phyloP scores from a whole-genome alignment of 2,329 filamentous ascomycete genomes.

The Thermochaetoides dissita region DNA sequence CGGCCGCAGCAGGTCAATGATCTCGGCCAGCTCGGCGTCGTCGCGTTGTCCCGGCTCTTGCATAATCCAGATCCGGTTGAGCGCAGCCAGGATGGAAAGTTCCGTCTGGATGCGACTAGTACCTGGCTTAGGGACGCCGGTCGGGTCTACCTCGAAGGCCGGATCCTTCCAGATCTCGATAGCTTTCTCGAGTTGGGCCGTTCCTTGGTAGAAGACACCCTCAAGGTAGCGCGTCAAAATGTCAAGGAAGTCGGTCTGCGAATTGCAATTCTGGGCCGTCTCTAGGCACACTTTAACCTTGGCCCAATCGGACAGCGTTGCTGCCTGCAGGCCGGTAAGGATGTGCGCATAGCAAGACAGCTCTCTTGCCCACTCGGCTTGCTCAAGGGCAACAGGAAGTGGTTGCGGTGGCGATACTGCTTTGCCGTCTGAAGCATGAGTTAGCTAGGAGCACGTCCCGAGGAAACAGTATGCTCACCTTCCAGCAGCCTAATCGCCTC shows the following conservation, averaged over 20 bases:
- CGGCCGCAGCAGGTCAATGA: slow-evolving; percentile 53
- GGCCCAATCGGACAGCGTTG: slow-evolving; percentile 57
- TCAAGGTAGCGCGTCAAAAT: slow-evolving; percentile 56
- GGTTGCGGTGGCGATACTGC: slow-evolving; percentile 27
- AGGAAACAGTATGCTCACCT: slow-evolving; percentile 9
- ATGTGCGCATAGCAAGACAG: slow-evolving; percentile 57
- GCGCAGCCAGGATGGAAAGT: slow-evolving; percentile 48
- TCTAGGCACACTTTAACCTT: slow-evolving; percentile 45
- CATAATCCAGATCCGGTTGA: slow-evolving; percentile 62
- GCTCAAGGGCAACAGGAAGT: slow-evolving; percentile 41
- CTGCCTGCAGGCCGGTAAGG: slow-evolving; percentile 56
- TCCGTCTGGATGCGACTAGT: slow-evolving; percentile 38
- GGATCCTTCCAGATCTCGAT: slow-evolving; percentile 50
- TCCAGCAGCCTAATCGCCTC: slow-evolving; percentile 25
- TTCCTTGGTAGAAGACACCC: slow-evolving; percentile 64
- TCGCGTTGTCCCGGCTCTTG: slow-evolving; percentile 45
- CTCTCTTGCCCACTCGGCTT: slow-evolving; percentile 50
- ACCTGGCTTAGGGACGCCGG: slow-evolving; percentile 19
- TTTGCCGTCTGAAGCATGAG: slow-evolving; percentile 10
- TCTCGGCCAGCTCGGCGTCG: slow-evolving; percentile 40
- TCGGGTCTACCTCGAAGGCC: slow-evolving; percentile 38
- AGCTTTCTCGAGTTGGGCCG: slow-evolving; percentile 57
- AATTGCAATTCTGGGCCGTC: slow-evolving; percentile 33
- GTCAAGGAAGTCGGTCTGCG: slow-evolving; percentile 28
- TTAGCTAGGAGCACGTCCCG: background rate